Percentiles rank a stretch among this genome's conserved stretches.
phyloP scores from a whole-genome alignment of 495 filamentous ascomycete genomes.

The Neohortaea acidophila region DNA sequence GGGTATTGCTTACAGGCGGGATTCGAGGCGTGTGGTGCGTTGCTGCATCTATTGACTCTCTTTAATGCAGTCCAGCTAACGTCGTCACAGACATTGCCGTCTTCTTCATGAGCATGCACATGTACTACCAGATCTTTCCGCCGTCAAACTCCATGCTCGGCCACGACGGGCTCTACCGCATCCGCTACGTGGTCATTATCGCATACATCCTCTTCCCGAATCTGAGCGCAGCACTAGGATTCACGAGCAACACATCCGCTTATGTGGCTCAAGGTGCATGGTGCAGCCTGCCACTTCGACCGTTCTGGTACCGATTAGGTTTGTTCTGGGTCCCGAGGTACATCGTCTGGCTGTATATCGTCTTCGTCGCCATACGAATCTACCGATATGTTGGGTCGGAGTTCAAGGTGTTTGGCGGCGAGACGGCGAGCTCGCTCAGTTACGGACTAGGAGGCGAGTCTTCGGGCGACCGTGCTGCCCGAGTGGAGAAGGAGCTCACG shows the following conservation, averaged over 20 bases:
- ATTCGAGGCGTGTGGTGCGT: constrained; percentile 47
- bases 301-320: constrained; percentile 46
- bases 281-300: constrained; percentile 48
- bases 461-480: too few relatives aligned
- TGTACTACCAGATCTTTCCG: constrained; percentile 49
- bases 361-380: constrained; percentile 47
- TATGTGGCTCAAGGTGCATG: constrained; percentile 47
- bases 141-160: constrained; percentile 30
- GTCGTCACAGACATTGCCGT: constrained; percentile 44
- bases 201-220: constrained; percentile 42
- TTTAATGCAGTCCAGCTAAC: background rate
- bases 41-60: constrained; percentile 1
- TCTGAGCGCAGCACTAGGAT: constrained; percentile 45
- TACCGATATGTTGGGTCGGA: constrained; percentile 48
- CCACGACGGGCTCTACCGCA: constrained; percentile 50
- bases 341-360: constrained; percentile 44
- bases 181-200: constrained; percentile 40
- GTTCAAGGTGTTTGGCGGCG: constrained; percentile 23
- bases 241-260: constrained; percentile 36
- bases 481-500: background rate
- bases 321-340: constrained; percentile 62
- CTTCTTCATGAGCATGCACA: constrained; percentile 56
- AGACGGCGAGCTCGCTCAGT: constrained; percentile 6
- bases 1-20: constrained; percentile 51
- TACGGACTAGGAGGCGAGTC: background rate